Evolutionary conservation across 2,329 filamentous ascomycete species (phyloP).

Genomic region (Fusarium albidum): DNA sequence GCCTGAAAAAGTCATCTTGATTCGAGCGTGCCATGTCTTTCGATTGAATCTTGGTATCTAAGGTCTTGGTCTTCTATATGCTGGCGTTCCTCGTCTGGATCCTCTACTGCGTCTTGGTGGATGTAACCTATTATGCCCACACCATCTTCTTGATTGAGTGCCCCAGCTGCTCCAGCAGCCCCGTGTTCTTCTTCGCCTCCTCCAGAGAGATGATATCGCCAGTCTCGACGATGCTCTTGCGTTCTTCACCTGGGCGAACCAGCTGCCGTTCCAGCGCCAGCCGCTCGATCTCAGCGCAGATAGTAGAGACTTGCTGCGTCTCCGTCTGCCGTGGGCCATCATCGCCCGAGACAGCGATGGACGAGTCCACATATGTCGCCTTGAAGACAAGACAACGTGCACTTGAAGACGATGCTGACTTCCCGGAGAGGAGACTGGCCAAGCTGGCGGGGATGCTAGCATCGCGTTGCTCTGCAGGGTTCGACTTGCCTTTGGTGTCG

Average conservation of each 20-base stretch:
- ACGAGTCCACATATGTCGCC: slow-evolving; percentile 55
- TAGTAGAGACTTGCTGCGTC: slow-evolving; percentile 64
- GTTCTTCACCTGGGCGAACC: slow-evolving; percentile 50
- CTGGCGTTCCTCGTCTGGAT: slow-evolving; percentile 4
- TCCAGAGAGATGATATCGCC: slow-evolving; percentile 82
- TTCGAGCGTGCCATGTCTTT: slow-evolving; percentile 8
- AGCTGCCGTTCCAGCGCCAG: slow-evolving; percentile 63
- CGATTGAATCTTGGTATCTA: slow-evolving; percentile 30
- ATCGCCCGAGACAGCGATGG: slow-evolving; percentile 60
- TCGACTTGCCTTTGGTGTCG: slow-evolving; percentile 40
- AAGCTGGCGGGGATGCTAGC: slow-evolving; percentile 45
- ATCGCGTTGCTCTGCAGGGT: slow-evolving; percentile 29
- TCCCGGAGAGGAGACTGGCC: slow-evolving; percentile 53
- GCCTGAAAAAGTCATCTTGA: slow-evolving; percentile 40
- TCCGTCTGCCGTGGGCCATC: slow-evolving; percentile 58
- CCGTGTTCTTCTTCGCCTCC: slow-evolving; percentile 87
- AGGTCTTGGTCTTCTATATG: slow-evolving; percentile 21
- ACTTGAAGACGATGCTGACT: slow-evolving; percentile 30
- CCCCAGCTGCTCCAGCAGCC: slow-evolving; percentile 84
- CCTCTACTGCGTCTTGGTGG: slow-evolving; percentile 24
- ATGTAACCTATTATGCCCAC: slow-evolving; percentile 69
- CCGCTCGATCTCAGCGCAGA: slow-evolving; percentile 80
- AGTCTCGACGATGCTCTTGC: slow-evolving; percentile 59
- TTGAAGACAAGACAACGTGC: slow-evolving; percentile 31
- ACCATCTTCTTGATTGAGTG: slow-evolving; percentile 95